Evolutionary conservation across 2,329 filamentous ascomycete genomes (phyloP).

Genomic region (Monosporascus sp.): DNA sequence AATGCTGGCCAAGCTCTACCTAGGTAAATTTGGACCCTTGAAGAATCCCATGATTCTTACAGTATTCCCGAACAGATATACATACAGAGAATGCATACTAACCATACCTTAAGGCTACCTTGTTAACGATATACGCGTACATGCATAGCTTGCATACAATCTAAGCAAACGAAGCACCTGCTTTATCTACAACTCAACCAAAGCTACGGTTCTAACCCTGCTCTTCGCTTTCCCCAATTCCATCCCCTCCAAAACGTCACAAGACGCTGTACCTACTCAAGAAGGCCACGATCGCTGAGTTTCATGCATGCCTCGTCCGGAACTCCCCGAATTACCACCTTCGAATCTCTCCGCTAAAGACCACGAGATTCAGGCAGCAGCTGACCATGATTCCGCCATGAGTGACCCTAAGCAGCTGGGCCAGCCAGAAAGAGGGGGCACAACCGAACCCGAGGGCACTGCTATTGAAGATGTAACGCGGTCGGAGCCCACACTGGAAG

Average conservation of each 20-base stretch:
- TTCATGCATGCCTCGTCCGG: constrained; percentile 25
- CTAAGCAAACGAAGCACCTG: no score
- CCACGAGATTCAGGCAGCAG: constrained; percentile 12
- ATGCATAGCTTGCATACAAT: no score
- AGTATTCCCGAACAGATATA: not conserved
- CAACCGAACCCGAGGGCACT: constrained; percentile 8
- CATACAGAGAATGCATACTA: not conserved
- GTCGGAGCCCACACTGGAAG: constrained; percentile 1
- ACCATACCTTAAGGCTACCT: not conserved
- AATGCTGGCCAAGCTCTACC: not conserved
- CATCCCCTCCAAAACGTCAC: constrained; percentile 2
- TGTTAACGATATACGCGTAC: not conserved
- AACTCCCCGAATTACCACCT: constrained; percentile 15
- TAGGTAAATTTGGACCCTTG: not conserved
- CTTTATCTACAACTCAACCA: no score
- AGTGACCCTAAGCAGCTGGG: constrained; percentile 18
- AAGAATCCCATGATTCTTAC: not conserved
- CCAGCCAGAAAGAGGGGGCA: constrained; percentile 11
- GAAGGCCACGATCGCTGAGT: not conserved
- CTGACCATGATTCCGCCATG: constrained; percentile 27
- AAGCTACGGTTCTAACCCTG: no score
- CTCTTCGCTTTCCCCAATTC: not conserved
- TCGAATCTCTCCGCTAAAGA: constrained; percentile 13
- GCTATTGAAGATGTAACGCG: constrained; percentile 5
- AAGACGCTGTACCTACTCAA: not conserved